A percentile compares a stretch with the other conserved stretches of the same genome.
These are phyloP conservation scores for Dichotomopilus funicola DNA, from an alignment of 2,329 filamentous ascomycete genomes.

Conservation along the genomic window DNA sequence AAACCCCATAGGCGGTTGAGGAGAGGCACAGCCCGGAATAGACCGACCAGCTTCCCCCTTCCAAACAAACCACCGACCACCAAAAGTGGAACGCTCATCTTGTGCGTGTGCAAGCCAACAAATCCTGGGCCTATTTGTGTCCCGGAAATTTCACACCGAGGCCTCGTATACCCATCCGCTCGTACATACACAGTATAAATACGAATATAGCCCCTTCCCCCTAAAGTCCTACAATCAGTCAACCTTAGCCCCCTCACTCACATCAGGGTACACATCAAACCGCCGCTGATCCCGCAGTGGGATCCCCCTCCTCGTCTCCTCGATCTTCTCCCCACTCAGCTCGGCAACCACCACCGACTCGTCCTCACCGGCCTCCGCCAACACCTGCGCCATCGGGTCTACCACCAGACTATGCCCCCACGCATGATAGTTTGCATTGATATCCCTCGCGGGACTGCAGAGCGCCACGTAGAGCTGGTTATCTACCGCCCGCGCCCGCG, in stretches of 20 bases:
- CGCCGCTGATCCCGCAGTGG: slow-evolving; percentile 77
- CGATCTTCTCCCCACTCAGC: slow-evolving; percentile 60
- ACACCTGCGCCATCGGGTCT: slow-evolving; percentile 78
- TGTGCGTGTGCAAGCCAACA: too few relatives aligned
- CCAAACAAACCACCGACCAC: background rate
- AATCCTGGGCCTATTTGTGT: too few relatives aligned
- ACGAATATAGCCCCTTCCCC: background rate
- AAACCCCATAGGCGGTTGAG: background rate
- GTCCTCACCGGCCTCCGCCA: slow-evolving; percentile 69
- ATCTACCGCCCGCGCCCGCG: slow-evolving; percentile 76
- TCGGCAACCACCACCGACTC: slow-evolving; percentile 73
- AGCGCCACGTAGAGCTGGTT: slow-evolving; percentile 92
- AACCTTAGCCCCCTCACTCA: slow-evolving; percentile 54
- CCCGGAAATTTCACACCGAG: too few relatives aligned
- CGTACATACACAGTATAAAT: too few relatives aligned
- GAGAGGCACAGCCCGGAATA: background rate
- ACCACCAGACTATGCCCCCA: slow-evolving; percentile 88
- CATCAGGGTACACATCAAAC: slow-evolving; percentile 93
- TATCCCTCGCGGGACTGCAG: slow-evolving; percentile 83
- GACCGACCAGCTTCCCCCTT: background rate
- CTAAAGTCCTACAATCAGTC: background rate
- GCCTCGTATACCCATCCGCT: too few relatives aligned
- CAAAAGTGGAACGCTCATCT: background rate
- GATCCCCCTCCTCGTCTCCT: slow-evolving; percentile 72
- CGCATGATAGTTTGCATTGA: slow-evolving; percentile 71